Percentiles rank a stretch among this genome's conserved stretches.
phyloP scores from a whole-genome alignment of 2,329 filamentous ascomycete species.

The Neonectria punicea region DNA sequence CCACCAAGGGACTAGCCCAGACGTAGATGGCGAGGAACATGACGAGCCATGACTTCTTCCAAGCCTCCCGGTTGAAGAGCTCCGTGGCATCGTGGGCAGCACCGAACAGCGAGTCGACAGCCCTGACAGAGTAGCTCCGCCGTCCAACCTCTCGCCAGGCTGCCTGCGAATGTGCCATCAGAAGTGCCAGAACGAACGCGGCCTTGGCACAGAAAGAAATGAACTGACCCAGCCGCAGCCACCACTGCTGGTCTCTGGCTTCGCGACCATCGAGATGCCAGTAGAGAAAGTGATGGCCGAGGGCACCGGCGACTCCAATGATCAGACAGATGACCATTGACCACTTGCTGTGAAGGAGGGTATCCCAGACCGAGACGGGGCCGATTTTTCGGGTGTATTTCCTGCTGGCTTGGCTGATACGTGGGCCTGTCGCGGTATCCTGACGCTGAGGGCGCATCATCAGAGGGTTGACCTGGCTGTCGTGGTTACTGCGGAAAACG shows the following conservation, averaged over 20 bases:
- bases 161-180: slow-evolving; percentile 26
- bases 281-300: slow-evolving; percentile 20
- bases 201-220: slow-evolving; percentile 27
- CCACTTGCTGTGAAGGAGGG: slow-evolving; percentile 20
- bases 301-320: slow-evolving; percentile 14
- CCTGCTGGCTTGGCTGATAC: slow-evolving; percentile 5
- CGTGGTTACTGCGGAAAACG: slow-evolving; percentile 8
- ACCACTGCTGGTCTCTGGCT: slow-evolving; percentile 21
- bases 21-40: slow-evolving; percentile 38
- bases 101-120: slow-evolving; percentile 34
- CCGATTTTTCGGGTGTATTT: not conserved
- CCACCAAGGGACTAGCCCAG: slow-evolving; percentile 33
- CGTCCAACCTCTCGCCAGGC: slow-evolving; percentile 23
- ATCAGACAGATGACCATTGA: slow-evolving; percentile 21
- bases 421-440: not conserved
- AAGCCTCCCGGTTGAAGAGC: slow-evolving; percentile 34
- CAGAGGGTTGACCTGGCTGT: slow-evolving; percentile 18
- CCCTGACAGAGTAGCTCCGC: slow-evolving; percentile 20
- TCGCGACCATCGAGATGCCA: slow-evolving; percentile 11
- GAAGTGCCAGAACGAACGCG: slow-evolving; percentile 17
- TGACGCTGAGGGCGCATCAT: not conserved
- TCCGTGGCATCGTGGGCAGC: slow-evolving; percentile 26
- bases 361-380: slow-evolving; percentile 7
- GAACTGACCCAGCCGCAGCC: slow-evolving; percentile 26
- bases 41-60: slow-evolving; percentile 34